These are phyloP conservation scores for Tolypocladium sp. DNA, from an alignment of 2,329 filamentous ascomycete genomes.

Conservation along the genomic window DNA sequence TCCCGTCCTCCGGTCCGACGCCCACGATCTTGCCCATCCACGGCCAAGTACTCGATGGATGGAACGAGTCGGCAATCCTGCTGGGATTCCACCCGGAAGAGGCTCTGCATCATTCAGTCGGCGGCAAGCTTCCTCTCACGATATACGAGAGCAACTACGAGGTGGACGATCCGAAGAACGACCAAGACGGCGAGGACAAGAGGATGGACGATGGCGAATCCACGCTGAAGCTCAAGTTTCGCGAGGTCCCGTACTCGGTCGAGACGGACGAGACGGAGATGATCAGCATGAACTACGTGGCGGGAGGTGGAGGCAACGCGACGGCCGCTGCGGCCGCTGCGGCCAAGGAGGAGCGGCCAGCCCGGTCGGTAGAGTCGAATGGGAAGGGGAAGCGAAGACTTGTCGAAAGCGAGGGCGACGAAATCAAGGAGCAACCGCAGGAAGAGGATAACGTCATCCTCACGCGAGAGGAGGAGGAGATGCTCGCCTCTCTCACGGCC, in stretches of 20 bases:
- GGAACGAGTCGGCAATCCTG: slow-evolving; percentile 81
- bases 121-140: slow-evolving; percentile 78
- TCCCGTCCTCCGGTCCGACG: slow-evolving; percentile 64
- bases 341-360: slow-evolving; percentile 31
- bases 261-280: slow-evolving; percentile 96
- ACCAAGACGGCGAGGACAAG: slow-evolving; percentile 52
- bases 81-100: slow-evolving; percentile 74
- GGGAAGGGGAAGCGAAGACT: slow-evolving; percentile 42
- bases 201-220: slow-evolving; percentile 60
- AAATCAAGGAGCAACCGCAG: slow-evolving; percentile 16
- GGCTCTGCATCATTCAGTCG: slow-evolving; percentile 44
- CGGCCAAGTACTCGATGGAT: slow-evolving; percentile 60
- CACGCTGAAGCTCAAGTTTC: slow-evolving; percentile 60
- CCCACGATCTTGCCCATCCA: slow-evolving; percentile 64
- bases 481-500: slow-evolving; percentile 61
- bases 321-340: slow-evolving; percentile 48
- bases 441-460: slow-evolving; percentile 32
- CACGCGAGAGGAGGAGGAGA: slow-evolving; percentile 51
- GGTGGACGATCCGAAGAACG: slow-evolving; percentile 45
- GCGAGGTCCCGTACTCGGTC: slow-evolving; percentile 75
- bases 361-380: slow-evolving; percentile 35
- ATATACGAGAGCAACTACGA: slow-evolving; percentile 83
- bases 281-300: slow-evolving; percentile 93
- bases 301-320: slow-evolving; percentile 74
- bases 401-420: slow-evolving; percentile 20